A percentile compares a stretch with the other conserved stretches of the same genome.
phyloP scores from a whole-genome alignment of 2,329 filamentous ascomycete species.

The Trichophyton verrucosum region DNA sequence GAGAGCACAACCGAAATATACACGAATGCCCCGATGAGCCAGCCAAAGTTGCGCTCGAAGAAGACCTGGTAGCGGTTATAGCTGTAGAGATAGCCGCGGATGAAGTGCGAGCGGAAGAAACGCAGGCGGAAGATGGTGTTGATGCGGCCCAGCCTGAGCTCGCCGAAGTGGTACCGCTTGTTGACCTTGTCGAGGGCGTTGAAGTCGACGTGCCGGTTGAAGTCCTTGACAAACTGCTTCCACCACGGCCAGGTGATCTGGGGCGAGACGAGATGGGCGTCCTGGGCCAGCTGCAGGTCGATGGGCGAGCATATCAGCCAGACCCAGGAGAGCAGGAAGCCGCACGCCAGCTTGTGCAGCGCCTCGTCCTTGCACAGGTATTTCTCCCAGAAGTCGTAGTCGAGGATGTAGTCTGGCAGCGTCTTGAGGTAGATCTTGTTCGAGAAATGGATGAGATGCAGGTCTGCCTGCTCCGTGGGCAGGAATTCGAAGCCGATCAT shows the following conservation, averaged over 20 bases:
- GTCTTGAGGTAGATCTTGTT: constrained; percentile 20
- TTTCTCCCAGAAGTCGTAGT: constrained; percentile 15
- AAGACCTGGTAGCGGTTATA: constrained; percentile 30
- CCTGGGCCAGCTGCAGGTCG: constrained; percentile 28
- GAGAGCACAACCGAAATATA: constrained; percentile 37
- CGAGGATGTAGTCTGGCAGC: constrained; percentile 18
- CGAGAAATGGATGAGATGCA: constrained; percentile 19
- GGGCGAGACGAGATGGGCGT: constrained; percentile 22
- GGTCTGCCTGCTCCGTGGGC: constrained; percentile 18
- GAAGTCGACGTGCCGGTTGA: constrained; percentile 20
- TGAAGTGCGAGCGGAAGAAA: constrained; percentile 18
- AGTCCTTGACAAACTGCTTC: constrained; percentile 23
- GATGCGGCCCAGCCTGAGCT: constrained; percentile 33
- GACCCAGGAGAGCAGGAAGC: constrained; percentile 32
- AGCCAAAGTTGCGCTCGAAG: constrained; percentile 34
- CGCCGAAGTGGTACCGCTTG: constrained; percentile 32
- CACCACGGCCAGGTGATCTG: constrained; percentile 29
- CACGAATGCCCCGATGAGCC: constrained; percentile 29
- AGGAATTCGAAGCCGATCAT: constrained; percentile 16
- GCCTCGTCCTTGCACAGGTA: constrained; percentile 15
- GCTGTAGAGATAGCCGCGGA: constrained; percentile 21
- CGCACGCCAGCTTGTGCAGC: constrained; percentile 22
- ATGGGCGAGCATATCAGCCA: constrained; percentile 30
- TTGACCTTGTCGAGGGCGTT: constrained; percentile 26
- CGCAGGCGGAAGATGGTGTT: constrained; percentile 33